phyloP scores from a whole-genome alignment of 768 basidiomycete species.

The Lactarius evosmus region DNA sequence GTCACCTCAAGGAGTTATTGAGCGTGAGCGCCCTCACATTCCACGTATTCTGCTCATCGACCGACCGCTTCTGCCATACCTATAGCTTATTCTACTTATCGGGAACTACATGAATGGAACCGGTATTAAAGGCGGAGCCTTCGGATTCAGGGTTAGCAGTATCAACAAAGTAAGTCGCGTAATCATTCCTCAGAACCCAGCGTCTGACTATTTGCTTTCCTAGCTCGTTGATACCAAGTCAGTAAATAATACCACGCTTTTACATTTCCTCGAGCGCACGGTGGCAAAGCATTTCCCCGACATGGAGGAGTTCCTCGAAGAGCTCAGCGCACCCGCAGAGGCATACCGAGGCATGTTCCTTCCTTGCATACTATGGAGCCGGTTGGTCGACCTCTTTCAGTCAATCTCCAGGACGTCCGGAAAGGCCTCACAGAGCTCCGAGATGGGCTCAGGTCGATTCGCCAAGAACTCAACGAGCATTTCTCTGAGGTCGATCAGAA shows the following conservation, averaged over 20 bases:
- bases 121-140: slow-evolving; percentile 93
- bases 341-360: slow-evolving; percentile 70
- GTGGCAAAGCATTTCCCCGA: slow-evolving; percentile 83
- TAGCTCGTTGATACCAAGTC: slow-evolving; percentile 98
- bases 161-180: slow-evolving; percentile 78
- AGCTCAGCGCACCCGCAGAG: slow-evolving; percentile 84
- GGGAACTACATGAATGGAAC: slow-evolving; percentile 99
- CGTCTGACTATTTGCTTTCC: slow-evolving; percentile 4
- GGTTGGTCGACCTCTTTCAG: slow-evolving; percentile 39
- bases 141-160: slow-evolving; percentile 94
- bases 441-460: slow-evolving; percentile 74
- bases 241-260: slow-evolving; percentile 85
- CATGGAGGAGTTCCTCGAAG: slow-evolving; percentile 85
- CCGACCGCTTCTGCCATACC: neutral
- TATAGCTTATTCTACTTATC: slow-evolving; percentile 83
- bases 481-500: slow-evolving; percentile 67
- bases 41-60: slow-evolving; percentile 25
- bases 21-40: slow-evolving; percentile 48
- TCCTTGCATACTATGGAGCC: neutral
- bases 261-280: slow-evolving; percentile 92
- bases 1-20: slow-evolving; percentile 84
- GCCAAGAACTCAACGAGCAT: slow-evolving; percentile 75
- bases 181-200: neutral
- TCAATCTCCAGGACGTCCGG: slow-evolving; percentile 83
- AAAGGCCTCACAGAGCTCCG: slow-evolving; percentile 70